A percentile compares a stretch with the other conserved stretches of the same genome.
Evolutionary conservation across 345 rosid species (phyloP).

Genomic region (Trapa incisa): DNA sequence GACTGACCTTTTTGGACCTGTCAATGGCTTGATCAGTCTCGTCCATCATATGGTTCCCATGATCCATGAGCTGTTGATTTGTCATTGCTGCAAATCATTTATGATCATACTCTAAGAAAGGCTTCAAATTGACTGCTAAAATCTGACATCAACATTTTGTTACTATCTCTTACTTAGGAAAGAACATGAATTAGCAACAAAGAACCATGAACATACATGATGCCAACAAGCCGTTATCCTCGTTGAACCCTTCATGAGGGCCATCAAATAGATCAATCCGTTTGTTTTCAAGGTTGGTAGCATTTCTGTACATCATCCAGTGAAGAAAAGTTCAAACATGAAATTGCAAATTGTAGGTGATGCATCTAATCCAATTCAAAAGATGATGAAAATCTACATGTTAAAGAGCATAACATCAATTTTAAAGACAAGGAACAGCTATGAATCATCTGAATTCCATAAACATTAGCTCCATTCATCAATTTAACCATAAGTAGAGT

Average conservation of each 20-base stretch:
- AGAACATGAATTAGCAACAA: not conserved
- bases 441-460: not conserved
- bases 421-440: not conserved
- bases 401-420: not conserved
- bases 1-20: constrained; percentile 58
- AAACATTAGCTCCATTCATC: not conserved
- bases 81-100: constrained; percentile 55
- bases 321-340: not conserved
- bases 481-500: not conserved
- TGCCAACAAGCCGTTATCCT: constrained; percentile 77
- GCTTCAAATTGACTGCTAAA: not conserved
- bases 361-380: not conserved
- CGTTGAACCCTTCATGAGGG: constrained; percentile 60
- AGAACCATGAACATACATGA: constrained; percentile 46
- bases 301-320: constrained; percentile 32
- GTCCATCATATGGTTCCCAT: constrained; percentile 73
- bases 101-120: constrained; percentile 3
- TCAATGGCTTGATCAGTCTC: constrained; percentile 94
- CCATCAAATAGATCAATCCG: constrained; percentile 89
- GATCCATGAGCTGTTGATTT: constrained; percentile 61
- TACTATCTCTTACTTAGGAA: not conserved
- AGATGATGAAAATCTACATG: not conserved
- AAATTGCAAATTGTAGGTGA: not conserved
- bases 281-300: constrained; percentile 69
- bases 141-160: not conserved